Evolutionary conservation across 2,329 filamentous ascomycete species (phyloP), one percentile per base, ranked within the genome.

Genomic region (Aureobasidium sp.): DNA sequence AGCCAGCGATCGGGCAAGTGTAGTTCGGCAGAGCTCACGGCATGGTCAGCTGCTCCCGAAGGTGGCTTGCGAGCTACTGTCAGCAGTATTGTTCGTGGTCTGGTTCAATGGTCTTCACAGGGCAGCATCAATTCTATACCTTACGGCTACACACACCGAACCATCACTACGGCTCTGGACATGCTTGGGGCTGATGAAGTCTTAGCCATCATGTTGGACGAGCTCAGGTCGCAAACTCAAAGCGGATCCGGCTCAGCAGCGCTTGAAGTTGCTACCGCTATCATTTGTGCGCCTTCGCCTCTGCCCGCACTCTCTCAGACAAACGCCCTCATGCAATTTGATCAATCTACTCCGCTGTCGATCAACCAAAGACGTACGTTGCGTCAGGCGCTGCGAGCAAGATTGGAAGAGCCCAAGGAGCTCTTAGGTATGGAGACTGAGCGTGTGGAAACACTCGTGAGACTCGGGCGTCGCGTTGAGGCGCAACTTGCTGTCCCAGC

Each of bases 71-170:
- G 78, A 0, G 78, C 79, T 1, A 79, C 82, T 0, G 70, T 92
- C 39, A 82, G 84, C 45, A 80, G 84, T 60, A 85, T 83, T 0
- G 76, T 90, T 1, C 82, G 85, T 60, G 79, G 78, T 1, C 80
- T 92, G 5, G 79, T 87, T 1, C 80, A 85, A 53, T 93, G 89
- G 89, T 84, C 81, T 36, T 74, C 58, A 73, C 78, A 53, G 2
- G 76, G 77, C n/a, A 72, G 72, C 3, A 76, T 82, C 22, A 79
- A 77, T 64, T 78, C 81, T 59, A 77, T 79, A 1, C 82, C 82
- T 7, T 80, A 88, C 0, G 80, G 82, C 12, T 93, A 92, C 71
- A 89, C 87, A 0, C 88, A 91, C 70, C 84, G 87, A 5, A 86
- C 89, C 66, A 76, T 91, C 2, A 80, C 89, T 9, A 79, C 82